phyloP scores from a whole-genome alignment of 192 early-diverging fungal species.

The Endogone sp. region DNA sequence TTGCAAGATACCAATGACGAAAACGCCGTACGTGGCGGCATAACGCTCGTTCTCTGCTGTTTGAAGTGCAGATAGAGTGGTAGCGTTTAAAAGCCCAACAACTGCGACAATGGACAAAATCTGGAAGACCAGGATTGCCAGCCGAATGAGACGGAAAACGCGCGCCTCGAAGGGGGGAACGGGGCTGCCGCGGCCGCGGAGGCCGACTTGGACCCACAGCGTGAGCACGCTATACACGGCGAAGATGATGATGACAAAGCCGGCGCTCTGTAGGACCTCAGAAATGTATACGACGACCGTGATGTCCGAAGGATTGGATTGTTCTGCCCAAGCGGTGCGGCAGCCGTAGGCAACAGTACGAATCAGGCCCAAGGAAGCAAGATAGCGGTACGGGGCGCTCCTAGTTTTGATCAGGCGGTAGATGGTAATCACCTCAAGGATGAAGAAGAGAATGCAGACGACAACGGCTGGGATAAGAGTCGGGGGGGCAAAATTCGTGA shows the following conservation, averaged over 20 bases:
- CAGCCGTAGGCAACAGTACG: neutral
- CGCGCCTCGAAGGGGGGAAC: neutral
- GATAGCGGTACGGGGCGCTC: neutral
- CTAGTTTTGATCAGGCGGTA: neutral
- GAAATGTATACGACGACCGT: neutral
- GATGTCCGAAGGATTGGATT: neutral
- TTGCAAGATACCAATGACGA: neutral
- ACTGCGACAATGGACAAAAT: neutral
- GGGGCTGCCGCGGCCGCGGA: neutral
- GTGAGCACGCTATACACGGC: neutral
- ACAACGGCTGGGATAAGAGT: neutral
- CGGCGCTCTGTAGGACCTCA: neutral
- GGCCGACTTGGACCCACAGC: neutral
- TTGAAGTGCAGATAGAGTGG: neutral
- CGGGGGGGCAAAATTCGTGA: neutral
- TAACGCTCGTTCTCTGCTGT: neutral
- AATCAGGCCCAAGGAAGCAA: neutral
- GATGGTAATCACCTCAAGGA: neutral
- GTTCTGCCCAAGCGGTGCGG: neutral
- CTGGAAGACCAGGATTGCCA: neutral
- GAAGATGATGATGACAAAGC: neutral
- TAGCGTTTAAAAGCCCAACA: neutral
- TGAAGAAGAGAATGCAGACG: neutral
- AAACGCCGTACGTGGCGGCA: neutral
- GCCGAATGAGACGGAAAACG: neutral